Evolutionary conservation across 108 stramenopile genomes (phyloP).

Genomic region (Mayamaea pseudoterrestris): DNA sequence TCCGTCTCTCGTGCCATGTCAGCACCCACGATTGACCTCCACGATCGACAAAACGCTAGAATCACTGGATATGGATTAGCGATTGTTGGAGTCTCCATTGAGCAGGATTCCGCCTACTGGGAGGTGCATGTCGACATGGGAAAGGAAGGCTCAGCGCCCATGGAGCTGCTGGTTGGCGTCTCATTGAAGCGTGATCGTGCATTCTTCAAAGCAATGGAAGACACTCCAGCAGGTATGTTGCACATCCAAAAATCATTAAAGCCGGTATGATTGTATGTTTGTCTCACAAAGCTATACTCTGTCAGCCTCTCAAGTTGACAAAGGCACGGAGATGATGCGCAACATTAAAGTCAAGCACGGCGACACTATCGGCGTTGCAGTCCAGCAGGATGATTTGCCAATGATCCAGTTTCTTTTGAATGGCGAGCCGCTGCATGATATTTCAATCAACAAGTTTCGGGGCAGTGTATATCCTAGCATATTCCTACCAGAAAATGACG

Average conservation of each 20-base stretch:
- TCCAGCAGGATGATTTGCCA: conserved; percentile 73
- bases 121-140: conserved; percentile 52
- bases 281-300: too few relatives aligned
- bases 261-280: not conserved
- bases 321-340: conserved; percentile 60
- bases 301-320: conserved; percentile 3
- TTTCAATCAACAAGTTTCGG: conserved; percentile 65
- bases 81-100: conserved; percentile 44
- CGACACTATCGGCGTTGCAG: conserved; percentile 66
- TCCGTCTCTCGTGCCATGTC: conserved; percentile 34
- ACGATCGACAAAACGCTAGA: conserved; percentile 7
- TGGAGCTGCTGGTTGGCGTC: conserved; percentile 65
- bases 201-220: conserved; percentile 45
- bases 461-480: conserved; percentile 66
- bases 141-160: conserved; percentile 7
- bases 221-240: conserved; percentile 32
- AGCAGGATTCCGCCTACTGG: conserved; percentile 86
- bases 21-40: conserved; percentile 36
- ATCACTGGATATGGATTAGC: conserved; percentile 58
- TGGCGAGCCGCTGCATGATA: conserved; percentile 57
- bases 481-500: conserved; percentile 40
- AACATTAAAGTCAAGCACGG: conserved; percentile 43
- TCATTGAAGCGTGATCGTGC: conserved; percentile 53
- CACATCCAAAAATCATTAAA: not conserved
- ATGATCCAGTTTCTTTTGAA: conserved; percentile 80